Percentiles rank a stretch among this genome's conserved stretches.
Evolutionary conservation across 2,329 filamentous ascomycete species (phyloP).

Genomic region (Ascochyta pisi): DNA sequence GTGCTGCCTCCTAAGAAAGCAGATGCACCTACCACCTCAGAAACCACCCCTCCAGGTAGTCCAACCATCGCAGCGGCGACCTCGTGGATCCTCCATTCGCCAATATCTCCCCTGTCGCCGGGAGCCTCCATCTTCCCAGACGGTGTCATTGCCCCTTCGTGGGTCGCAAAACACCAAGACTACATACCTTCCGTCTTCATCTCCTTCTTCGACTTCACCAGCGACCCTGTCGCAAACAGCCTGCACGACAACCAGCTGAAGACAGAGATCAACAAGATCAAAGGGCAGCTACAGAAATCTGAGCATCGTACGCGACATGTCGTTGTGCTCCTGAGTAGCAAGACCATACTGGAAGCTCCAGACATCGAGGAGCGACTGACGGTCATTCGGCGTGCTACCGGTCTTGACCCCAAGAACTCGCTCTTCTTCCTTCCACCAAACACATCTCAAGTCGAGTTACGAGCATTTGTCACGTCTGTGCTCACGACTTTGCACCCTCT

Average conservation of each 20-base stretch:
- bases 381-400: constrained; percentile 78
- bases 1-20: constrained; percentile 69
- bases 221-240: constrained; percentile 75
- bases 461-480: constrained; percentile 75
- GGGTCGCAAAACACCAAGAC: constrained; percentile 89
- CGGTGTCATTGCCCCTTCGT: constrained; percentile 80
- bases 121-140: constrained; percentile 86
- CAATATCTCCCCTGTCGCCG: constrained; percentile 87
- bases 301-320: constrained; percentile 80
- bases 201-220: constrained; percentile 79
- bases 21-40: constrained; percentile 62
- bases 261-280: constrained; percentile 81
- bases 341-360: constrained; percentile 63
- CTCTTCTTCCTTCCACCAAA: constrained; percentile 83
- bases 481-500: constrained; percentile 75
- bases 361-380: constrained; percentile 78
- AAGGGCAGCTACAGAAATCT: constrained; percentile 70
- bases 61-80: constrained; percentile 59
- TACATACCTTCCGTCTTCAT: constrained; percentile 81
- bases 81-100: constrained; percentile 76
- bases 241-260: constrained; percentile 89
- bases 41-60: constrained; percentile 58
- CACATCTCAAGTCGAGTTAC: constrained; percentile 73
- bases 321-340: constrained; percentile 78
- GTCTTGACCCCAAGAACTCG: constrained; percentile 78